Conservation (phyloP, 2,329 filamentous ascomycete genomes). For the Didymella exigua region DNA sequence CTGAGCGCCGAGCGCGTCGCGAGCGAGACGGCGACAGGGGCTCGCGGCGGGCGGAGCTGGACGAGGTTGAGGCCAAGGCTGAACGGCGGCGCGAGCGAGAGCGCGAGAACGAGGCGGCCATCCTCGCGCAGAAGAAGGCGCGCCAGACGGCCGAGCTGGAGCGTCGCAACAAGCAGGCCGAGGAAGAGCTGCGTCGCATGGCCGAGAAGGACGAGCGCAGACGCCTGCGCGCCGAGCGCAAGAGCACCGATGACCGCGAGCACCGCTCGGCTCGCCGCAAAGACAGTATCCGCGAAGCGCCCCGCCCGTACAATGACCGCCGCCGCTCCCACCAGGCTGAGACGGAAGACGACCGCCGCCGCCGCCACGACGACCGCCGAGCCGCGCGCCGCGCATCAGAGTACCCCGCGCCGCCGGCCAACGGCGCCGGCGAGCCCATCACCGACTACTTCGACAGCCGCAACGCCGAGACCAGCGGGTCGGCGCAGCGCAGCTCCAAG, state of each 20-base stretch:
- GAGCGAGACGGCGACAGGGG: slow-evolving; percentile 45
- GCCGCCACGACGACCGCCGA: slow-evolving; percentile 53
- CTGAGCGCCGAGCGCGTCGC: slow-evolving; percentile 41
- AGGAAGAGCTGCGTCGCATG: slow-evolving; percentile 46
- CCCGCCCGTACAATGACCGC: slow-evolving; percentile 42
- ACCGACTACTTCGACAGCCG: slow-evolving; percentile 54
- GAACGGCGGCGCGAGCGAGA: slow-evolving; percentile 48
- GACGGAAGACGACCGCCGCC: slow-evolving; percentile 46
- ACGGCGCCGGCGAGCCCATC: slow-evolving; percentile 43
- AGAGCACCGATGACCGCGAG: slow-evolving; percentile 40
- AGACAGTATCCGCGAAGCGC: slow-evolving; percentile 38
- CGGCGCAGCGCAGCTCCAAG: slow-evolving; percentile 38
- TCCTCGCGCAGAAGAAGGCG: slow-evolving; percentile 46
- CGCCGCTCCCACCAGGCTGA: slow-evolving; percentile 46
- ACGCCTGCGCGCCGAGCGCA: slow-evolving; percentile 41
- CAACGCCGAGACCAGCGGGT: slow-evolving; percentile 34
- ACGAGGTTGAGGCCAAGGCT: slow-evolving; percentile 45
- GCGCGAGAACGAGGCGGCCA: slow-evolving; percentile 41
- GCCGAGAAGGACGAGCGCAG: slow-evolving; percentile 49
- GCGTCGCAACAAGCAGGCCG: slow-evolving; percentile 46
- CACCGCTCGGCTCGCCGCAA: slow-evolving; percentile 45
- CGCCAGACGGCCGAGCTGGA: slow-evolving; percentile 47
- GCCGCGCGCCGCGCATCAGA: slow-evolving; percentile 47
- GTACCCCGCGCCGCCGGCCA: slow-evolving; percentile 21
- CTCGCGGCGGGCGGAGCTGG: slow-evolving; percentile 38